phyloP scores from a whole-genome alignment of 495 filamentous ascomycete genomes.

The Hypomontagnella monticulosa region DNA sequence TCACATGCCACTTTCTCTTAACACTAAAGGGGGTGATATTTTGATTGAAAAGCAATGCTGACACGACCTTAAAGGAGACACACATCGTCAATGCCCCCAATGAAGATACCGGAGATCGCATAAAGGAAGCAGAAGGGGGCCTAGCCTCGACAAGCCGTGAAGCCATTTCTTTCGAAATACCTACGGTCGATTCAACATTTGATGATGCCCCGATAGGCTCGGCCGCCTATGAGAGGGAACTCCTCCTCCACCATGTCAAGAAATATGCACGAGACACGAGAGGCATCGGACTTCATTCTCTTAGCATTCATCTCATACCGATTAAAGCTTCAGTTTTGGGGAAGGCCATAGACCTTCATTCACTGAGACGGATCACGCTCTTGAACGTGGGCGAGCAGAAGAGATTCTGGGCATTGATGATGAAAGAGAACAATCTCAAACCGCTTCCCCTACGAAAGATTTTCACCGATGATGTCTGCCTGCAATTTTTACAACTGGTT shows the following conservation, averaged over 20 bases:
- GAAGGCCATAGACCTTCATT: slow-evolving; percentile 61
- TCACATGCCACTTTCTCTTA: background rate
- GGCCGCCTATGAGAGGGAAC: slow-evolving; percentile 14
- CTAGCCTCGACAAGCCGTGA: background rate
- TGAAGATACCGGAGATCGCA: background rate
- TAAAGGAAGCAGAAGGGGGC: background rate
- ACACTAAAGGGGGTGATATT: no score
- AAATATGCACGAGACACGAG: slow-evolving; percentile 64
- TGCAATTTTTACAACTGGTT: slow-evolving; percentile 60
- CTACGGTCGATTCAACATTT: slow-evolving; percentile 35
- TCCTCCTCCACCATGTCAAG: slow-evolving; percentile 44
- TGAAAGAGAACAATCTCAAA: slow-evolving; percentile 58
- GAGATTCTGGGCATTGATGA: slow-evolving; percentile 64
- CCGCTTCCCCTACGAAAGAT: slow-evolving; percentile 64
- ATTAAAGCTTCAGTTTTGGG: slow-evolving; percentile 62
- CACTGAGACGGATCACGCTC: slow-evolving; percentile 63
- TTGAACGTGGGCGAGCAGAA: slow-evolving; percentile 69
- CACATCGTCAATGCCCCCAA: background rate
- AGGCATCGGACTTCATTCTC: slow-evolving; percentile 61
- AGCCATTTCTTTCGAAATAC: slow-evolving; percentile 39
- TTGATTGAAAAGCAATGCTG: slow-evolving; percentile 6
- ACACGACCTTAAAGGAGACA: slow-evolving; percentile 10
- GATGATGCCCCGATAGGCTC: slow-evolving; percentile 24
- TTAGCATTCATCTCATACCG: slow-evolving; percentile 67
- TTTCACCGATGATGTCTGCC: slow-evolving; percentile 68